Evolutionary conservation across 1,284 basidiomycete species (phyloP).

Genomic region (Caloboletus firmus): DNA sequence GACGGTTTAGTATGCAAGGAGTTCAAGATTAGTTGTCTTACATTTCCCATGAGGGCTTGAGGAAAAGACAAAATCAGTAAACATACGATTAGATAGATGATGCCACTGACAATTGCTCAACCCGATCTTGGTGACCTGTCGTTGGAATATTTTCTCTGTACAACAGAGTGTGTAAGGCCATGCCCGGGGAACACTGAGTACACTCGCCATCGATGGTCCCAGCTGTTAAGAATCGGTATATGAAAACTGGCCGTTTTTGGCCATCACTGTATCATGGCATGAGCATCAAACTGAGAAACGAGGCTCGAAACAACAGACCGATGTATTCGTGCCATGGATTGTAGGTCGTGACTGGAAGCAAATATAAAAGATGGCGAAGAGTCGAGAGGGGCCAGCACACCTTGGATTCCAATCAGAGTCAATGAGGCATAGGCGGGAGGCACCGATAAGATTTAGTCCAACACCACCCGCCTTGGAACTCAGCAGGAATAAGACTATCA

Average conservation of each 20-base stretch:
- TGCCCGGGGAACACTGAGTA: background rate
- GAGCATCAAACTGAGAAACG: background rate
- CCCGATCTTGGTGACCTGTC: conserved; percentile 95
- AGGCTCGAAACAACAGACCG: conserved; percentile 49
- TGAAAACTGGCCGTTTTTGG: conserved; percentile 89
- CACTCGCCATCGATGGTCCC: conserved; percentile 72
- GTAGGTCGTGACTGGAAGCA: conserved; percentile 74
- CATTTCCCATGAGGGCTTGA: conserved; percentile 66
- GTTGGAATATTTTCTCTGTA: conserved; percentile 82
- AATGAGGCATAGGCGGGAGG: conserved; percentile 78
- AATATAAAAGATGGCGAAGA: background rate
- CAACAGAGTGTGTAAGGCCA: conserved; percentile 4
- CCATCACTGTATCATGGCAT: conserved; percentile 68
- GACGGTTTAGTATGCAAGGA: conserved; percentile 13
- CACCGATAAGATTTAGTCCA: conserved; percentile 91
- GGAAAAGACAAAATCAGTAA: conserved; percentile 10
- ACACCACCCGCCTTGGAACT: conserved; percentile 96
- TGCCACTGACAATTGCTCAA: conserved; percentile 76
- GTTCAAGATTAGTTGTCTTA: conserved; percentile 30
- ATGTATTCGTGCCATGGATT: conserved; percentile 97
- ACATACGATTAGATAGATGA: background rate
- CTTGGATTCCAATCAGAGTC: conserved; percentile 98
- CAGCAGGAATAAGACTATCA: conserved; percentile 87
- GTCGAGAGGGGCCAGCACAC: conserved; percentile 37
- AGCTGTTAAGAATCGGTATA: conserved; percentile 88